phyloP scores from a whole-genome alignment of 148 eudicot species.

The Vaccinium myrtillus region DNA sequence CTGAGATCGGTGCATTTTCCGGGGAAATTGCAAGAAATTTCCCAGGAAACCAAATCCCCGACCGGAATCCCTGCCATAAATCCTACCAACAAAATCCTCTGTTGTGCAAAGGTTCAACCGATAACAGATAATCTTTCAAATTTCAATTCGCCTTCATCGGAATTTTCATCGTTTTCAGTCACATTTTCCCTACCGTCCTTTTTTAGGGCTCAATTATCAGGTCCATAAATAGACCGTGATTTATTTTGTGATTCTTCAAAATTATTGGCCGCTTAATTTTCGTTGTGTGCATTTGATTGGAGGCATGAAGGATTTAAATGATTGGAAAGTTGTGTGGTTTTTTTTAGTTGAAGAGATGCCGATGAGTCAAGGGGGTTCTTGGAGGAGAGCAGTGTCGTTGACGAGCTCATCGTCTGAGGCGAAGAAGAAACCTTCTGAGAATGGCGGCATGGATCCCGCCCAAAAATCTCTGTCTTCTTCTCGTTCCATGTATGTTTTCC shows the following conservation, averaged over 20 bases:
- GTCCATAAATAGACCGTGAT: too few relatives aligned
- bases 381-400: slow-evolving; percentile 34
- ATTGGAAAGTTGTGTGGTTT: not conserved
- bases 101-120: not conserved
- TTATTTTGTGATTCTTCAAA: too few relatives aligned
- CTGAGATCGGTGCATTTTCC: slow-evolving; percentile 12
- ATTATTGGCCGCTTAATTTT: not conserved
- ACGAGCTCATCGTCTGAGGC: slow-evolving; percentile 19
- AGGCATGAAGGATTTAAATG: not conserved
- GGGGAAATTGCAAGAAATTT: slow-evolving; percentile 1
- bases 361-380: slow-evolving; percentile 37
- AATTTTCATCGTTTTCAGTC: not conserved
- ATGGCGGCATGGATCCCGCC: not conserved
- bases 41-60: not conserved
- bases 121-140: not conserved
- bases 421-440: slow-evolving; percentile 31
- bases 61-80: not conserved
- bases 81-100: not conserved
- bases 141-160: not conserved
- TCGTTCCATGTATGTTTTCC: slow-evolving; percentile 37
- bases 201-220: not conserved
- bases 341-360: slow-evolving; percentile 13
- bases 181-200: not conserved
- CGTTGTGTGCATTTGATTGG: not conserved
- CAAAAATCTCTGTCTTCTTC: slow-evolving; percentile 7